phyloP scores from a whole-genome alignment of 495 filamentous ascomycete genomes.

The Aspergillus bertholletiae region DNA sequence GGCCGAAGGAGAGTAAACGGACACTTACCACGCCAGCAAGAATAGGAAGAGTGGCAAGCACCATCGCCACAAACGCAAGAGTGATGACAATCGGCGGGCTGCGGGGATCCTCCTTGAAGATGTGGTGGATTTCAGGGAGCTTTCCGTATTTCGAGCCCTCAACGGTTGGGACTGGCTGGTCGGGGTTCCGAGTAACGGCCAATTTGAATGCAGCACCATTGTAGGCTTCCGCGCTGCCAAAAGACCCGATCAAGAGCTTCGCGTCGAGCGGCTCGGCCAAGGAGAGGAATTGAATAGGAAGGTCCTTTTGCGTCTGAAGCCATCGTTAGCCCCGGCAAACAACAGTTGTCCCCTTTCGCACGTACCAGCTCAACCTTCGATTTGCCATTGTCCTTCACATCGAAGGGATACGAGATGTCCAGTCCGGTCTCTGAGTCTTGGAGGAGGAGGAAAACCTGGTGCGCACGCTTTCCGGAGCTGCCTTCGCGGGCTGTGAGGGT shows the following conservation, averaged over 20 bases:
- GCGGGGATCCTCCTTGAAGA: slow-evolving; percentile 74
- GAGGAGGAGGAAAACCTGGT: slow-evolving; percentile 88
- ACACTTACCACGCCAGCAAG: slow-evolving; percentile 66
- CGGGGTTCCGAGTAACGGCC: slow-evolving; percentile 57
- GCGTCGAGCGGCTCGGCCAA: slow-evolving; percentile 65
- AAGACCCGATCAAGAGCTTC: slow-evolving; percentile 79
- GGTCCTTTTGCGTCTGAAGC: slow-evolving; percentile 77
- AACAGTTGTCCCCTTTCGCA: slow-evolving; percentile 8
- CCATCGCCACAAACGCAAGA: slow-evolving; percentile 67
- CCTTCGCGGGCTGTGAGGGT: slow-evolving; percentile 76
- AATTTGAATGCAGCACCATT: slow-evolving; percentile 65
- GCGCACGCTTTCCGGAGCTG: slow-evolving; percentile 73
- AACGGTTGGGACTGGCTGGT: slow-evolving; percentile 51
- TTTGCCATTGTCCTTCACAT: slow-evolving; percentile 83
- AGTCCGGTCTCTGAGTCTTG: slow-evolving; percentile 70
- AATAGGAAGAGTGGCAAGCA: slow-evolving; percentile 66
- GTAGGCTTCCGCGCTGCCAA: slow-evolving; percentile 68
- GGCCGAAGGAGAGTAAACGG: not conserved
- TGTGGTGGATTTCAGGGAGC: slow-evolving; percentile 82
- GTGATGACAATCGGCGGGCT: slow-evolving; percentile 83
- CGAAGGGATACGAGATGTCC: slow-evolving; percentile 86
- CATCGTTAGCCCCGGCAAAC: slow-evolving; percentile 19
- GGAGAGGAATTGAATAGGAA: slow-evolving; percentile 77
- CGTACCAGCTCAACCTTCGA: slow-evolving; percentile 78
- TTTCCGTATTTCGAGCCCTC: slow-evolving; percentile 75